phyloP scores from a whole-genome alignment of 371 early-diverging fungal species.

The Actinomucor elegans region DNA sequence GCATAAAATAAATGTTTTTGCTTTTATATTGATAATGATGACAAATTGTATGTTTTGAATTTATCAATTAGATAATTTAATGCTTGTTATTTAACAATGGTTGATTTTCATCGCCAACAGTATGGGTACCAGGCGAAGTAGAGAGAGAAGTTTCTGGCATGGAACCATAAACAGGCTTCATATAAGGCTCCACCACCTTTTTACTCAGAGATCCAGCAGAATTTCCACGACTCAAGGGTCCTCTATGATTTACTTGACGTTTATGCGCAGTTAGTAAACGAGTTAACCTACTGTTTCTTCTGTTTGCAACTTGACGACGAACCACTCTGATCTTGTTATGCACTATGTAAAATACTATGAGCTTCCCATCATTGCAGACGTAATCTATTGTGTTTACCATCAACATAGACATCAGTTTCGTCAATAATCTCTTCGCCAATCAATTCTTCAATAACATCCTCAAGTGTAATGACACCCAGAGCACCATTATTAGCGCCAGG shows the following conservation, averaged over 20 bases:
- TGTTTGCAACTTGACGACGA: slow-evolving; percentile 23
- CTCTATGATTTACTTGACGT: slow-evolving; percentile 1
- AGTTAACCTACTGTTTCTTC: slow-evolving; percentile 23
- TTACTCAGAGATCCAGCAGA: slow-evolving; percentile 13
- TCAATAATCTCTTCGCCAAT: slow-evolving; percentile 93
- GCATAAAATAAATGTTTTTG: too few relatives aligned
- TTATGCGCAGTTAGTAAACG: slow-evolving; percentile 25
- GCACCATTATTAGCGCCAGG: slow-evolving; percentile 49
- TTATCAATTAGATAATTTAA: neutral
- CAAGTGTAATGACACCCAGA: slow-evolving; percentile 93
- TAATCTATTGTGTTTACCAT: slow-evolving; percentile 42
- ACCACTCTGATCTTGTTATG: slow-evolving; percentile 33
- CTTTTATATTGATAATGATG: too few relatives aligned
- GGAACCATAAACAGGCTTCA: slow-evolving; percentile 28
- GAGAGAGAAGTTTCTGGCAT: slow-evolving; percentile 13
- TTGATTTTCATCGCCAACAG: slow-evolving; percentile 7
- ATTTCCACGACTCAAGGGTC: slow-evolving; percentile 8
- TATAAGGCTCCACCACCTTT: slow-evolving; percentile 24
- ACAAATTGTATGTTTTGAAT: too few relatives aligned
- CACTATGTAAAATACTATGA: slow-evolving; percentile 5
- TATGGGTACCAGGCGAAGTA: slow-evolving; percentile 12
- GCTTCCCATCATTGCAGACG: neutral
- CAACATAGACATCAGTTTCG: slow-evolving; percentile 92
- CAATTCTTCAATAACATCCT: slow-evolving; percentile 97
- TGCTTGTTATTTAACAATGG: slow-evolving; percentile 18